Base-by-base conservation (phyloP, 129 eudicot species). In the Artemisia annua region DNA sequence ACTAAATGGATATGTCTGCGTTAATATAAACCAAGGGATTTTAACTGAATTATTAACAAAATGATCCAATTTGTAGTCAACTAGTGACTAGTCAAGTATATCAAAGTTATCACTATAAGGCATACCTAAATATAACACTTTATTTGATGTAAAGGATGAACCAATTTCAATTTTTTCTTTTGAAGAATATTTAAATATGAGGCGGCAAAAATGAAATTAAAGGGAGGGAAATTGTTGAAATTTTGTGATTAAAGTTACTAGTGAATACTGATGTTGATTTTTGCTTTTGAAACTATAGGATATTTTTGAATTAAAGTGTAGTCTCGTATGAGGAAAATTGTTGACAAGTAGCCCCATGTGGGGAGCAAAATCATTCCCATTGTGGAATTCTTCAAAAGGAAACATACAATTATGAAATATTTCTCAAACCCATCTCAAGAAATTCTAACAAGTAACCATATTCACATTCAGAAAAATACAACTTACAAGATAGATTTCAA, bases 291-390 rank as follows among this genome's bases (percentile, higher is more conserved):
- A 67, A 18, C 22, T 70, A 28, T 55, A 30, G 52, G 15, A 14
- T n/a, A 32, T 18, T 7, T 73, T 71, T 71, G 70, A 78, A 71
- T 48, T 71, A 78, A 78, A 71, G 82, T 73, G 52, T 48, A 35
- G 51, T 67, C 19, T 67, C 7, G 66, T 62, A 52, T 52, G 65
- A 70, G 77, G 68, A 78, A 71, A 71, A 43, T 24, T 54, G 72
- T 55, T 28, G 72, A 28, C 81, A 28, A 59, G 69, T 76, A 50
- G 71, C 59, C 71, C 76, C 77, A 71, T 64, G 78, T 78, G 82
- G 82, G 82, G 68, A 22, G 69, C 78, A 58, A 63, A 59, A 77
- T 77, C 81, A 77, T 77, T 48, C 64, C 70, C 63, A 69, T 59
- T 59, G 70, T 77, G 75, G 70, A 77, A 69, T 68, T 62, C 75